Evolutionary conservation across 2,329 filamentous ascomycete genomes (phyloP).

Genomic region (Penicillium brasilianum): DNA sequence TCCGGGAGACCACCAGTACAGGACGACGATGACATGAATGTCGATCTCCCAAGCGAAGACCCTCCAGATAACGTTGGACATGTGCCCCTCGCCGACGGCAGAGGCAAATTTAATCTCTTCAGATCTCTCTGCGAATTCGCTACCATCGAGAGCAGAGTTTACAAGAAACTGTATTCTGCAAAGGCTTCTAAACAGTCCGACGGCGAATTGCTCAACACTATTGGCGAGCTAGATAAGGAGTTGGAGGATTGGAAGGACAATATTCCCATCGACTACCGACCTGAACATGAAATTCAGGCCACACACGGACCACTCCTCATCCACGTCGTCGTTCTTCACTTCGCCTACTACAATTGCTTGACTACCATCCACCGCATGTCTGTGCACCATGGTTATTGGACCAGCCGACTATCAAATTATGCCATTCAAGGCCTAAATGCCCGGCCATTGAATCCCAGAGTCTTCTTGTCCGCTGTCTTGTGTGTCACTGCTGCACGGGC

Average conservation of each 20-base stretch:
- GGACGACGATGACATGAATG: slow-evolving; percentile 88
- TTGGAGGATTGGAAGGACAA: slow-evolving; percentile 95
- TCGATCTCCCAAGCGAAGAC: slow-evolving; percentile 89
- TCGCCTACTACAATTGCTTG: slow-evolving; percentile 96
- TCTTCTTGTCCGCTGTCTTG: slow-evolving; percentile 90
- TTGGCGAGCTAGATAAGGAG: slow-evolving; percentile 88
- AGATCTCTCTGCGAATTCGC: slow-evolving; percentile 89
- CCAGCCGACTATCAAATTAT: slow-evolving; percentile 89
- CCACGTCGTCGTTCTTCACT: slow-evolving; percentile 91
- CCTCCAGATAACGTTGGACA: slow-evolving; percentile 93
- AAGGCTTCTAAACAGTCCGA: slow-evolving; percentile 90
- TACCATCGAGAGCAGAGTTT: slow-evolving; percentile 90
- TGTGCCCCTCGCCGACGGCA: slow-evolving; percentile 85
- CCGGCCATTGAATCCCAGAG: slow-evolving; percentile 84
- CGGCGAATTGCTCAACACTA: slow-evolving; percentile 91
- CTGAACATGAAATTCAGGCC: slow-evolving; percentile 93
- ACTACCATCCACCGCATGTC: slow-evolving; percentile 99
- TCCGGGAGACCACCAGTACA: slow-evolving; percentile 74
- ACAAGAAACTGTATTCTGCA: slow-evolving; percentile 89
- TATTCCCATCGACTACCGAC: slow-evolving; percentile 95
- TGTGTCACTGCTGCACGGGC: slow-evolving; percentile 92
- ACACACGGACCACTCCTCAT: slow-evolving; percentile 91
- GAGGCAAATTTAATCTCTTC: slow-evolving; percentile 94
- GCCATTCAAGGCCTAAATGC: slow-evolving; percentile 94
- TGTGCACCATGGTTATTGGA: slow-evolving; percentile 98